Percentiles rank a stretch among this genome's conserved stretches.
These are phyloP conservation scores for Suillus alpinus DNA, from an alignment of 768 basidiomycete genomes.

Conservation along the genomic window DNA sequence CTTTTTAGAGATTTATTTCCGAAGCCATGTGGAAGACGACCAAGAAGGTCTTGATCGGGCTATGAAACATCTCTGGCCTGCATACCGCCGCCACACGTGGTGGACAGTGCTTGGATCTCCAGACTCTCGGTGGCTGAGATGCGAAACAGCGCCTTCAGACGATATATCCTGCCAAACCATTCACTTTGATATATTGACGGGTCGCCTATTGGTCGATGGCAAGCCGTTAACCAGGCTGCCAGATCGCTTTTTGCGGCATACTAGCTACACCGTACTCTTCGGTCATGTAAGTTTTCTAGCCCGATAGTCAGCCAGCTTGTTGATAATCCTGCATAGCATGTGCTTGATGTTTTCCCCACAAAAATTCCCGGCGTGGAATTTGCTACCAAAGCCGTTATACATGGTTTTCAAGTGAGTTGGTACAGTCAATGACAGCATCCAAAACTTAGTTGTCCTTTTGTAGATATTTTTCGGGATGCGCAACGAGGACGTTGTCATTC, in stretches of 20 bases:
- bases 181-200: slow-evolving; percentile 39
- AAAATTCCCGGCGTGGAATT: slow-evolving; percentile 34
- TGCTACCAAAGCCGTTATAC: slow-evolving; percentile 22
- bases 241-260: slow-evolving; percentile 26
- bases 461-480: neutral
- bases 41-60: slow-evolving; percentile 30
- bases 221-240: slow-evolving; percentile 39
- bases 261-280: slow-evolving; percentile 35
- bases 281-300: slow-evolving; percentile 26
- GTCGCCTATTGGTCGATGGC: slow-evolving; percentile 41
- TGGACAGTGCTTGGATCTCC: slow-evolving; percentile 23
- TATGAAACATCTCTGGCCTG: slow-evolving; percentile 28
- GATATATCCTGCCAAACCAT: slow-evolving; percentile 26
- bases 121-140: slow-evolving; percentile 29
- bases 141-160: slow-evolving; percentile 13
- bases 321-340: slow-evolving; percentile 11
- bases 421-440: neutral
- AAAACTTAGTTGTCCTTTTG: neutral
- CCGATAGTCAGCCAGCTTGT: neutral
- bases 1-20: slow-evolving; percentile 21
- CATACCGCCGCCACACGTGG: slow-evolving; percentile 20
- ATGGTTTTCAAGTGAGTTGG: slow-evolving; percentile 19
- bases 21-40: slow-evolving; percentile 9
- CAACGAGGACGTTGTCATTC: neutral
- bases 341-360: slow-evolving; percentile 35